phyloP scores from a whole-genome alignment of 345 rosid genomes.

The Anastatica hierochuntica region DNA sequence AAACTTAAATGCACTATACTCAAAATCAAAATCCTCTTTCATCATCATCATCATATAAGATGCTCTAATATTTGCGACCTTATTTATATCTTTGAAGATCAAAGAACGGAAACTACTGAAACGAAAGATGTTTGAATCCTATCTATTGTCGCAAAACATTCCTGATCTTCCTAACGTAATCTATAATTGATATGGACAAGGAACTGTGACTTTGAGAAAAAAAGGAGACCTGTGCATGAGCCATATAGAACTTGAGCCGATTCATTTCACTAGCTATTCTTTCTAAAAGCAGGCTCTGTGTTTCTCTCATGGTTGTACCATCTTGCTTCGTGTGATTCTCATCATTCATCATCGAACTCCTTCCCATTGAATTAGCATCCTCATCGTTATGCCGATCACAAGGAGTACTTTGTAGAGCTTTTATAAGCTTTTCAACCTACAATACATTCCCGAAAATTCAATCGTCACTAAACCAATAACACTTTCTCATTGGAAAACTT shows the following conservation, averaged over 20 bases:
- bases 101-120: too few species aligned
- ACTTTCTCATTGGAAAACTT: too few species aligned
- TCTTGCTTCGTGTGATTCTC: slow-evolving; percentile 42
- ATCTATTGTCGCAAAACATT: too few species aligned
- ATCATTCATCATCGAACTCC: slow-evolving; percentile 32
- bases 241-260: slow-evolving; percentile 81
- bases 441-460: too few species aligned
- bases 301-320: slow-evolving; percentile 92
- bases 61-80: neutral
- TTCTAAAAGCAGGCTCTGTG: slow-evolving; percentile 93
- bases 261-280: slow-evolving; percentile 98
- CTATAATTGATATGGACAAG: neutral
- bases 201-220: neutral
- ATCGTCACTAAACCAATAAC: too few species aligned
- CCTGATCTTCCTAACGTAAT: too few species aligned
- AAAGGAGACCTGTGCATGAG: slow-evolving; percentile 79
- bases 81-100: neutral
- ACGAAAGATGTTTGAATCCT: too few species aligned
- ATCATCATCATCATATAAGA: neutral
- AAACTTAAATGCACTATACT: neutral
- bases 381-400: too few species aligned
- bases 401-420: slow-evolving; percentile 67
- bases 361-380: slow-evolving; percentile 40
- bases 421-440: slow-evolving; percentile 88
- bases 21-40: neutral